These are phyloP conservation scores for Glomus cerebriforme DNA, from an alignment of 192 early-diverging fungal species.

Conservation along the genomic window DNA sequence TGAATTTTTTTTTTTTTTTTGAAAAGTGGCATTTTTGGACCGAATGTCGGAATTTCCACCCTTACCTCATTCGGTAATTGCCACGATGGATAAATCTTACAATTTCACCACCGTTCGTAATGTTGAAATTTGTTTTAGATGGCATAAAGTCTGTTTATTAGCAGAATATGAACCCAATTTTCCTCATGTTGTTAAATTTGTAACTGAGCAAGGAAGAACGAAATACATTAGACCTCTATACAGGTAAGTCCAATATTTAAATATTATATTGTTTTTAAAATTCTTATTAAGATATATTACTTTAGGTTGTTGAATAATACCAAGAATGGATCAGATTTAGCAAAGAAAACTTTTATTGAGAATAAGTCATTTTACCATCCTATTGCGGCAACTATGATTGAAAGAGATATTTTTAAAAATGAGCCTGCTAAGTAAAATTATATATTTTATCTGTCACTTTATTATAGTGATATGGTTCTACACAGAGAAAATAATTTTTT, in stretches of 20 bases:
- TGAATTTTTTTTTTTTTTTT: background rate
- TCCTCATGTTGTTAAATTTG: conserved; percentile 74
- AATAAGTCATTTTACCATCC: conserved; percentile 90
- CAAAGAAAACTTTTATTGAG: conserved; percentile 76
- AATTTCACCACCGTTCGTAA: conserved; percentile 70
- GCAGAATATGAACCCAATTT: conserved; percentile 76
- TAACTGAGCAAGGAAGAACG: conserved; percentile 89
- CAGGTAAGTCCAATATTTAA: conserved; percentile 33
- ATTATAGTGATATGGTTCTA: no score
- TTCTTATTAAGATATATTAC: background rate
- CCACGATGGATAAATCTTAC: conserved; percentile 73
- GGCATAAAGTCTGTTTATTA: conserved; percentile 80
- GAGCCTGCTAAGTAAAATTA: background rate
- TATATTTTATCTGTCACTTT: no score
- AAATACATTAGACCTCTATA: conserved; percentile 90
- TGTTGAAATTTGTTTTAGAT: conserved; percentile 84
- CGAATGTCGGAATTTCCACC: conserved; percentile 62
- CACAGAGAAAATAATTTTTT: no score
- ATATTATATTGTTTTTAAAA: background rate
- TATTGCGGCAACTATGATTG: conserved; percentile 87
- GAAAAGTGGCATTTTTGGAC: conserved; percentile 78
- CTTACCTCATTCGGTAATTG: conserved; percentile 62
- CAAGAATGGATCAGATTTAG: conserved; percentile 73
- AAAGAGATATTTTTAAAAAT: conserved; percentile 73
- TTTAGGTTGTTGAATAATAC: conserved; percentile 62